Conservation (phyloP, 176 grass and related monocot genomes). For the Dendrocalamus sinicus region DNA sequence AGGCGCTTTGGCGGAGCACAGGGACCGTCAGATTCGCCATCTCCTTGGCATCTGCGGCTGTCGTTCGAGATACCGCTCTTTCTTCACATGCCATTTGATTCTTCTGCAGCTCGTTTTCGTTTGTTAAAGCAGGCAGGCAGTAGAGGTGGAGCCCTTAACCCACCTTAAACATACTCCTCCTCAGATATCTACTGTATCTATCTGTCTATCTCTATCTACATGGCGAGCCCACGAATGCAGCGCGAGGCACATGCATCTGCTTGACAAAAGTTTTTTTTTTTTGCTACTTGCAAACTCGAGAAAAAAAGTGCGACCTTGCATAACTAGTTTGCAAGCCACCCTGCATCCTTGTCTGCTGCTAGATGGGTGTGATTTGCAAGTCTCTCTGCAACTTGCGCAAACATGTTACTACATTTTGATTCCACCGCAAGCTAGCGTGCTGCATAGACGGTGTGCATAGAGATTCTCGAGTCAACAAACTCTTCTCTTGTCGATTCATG, state of each 20-base stretch:
- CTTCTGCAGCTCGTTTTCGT: not conserved
- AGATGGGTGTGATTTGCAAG: not conserved
- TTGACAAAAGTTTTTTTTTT: not conserved
- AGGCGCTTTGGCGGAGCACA: not conserved
- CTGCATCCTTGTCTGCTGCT: not conserved
- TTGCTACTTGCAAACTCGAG: not conserved
- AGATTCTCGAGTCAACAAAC: not conserved
- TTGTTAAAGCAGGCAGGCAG: constrained; percentile 19
- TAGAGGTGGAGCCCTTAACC: constrained; percentile 40
- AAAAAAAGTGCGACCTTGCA: not conserved
- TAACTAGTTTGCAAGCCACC: not conserved
- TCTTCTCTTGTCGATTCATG: not conserved
- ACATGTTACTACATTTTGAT: not conserved
- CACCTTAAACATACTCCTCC: constrained; percentile 29
- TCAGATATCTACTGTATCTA: not conserved
- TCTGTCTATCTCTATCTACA: not conserved
- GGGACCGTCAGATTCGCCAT: constrained; percentile 48
- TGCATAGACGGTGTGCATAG: not conserved
- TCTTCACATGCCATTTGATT: constrained; percentile 51
- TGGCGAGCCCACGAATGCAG: constrained; percentile 40
- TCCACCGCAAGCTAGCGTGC: not conserved
- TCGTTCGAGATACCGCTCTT: constrained; percentile 29
- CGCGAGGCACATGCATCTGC: constrained; percentile 38
- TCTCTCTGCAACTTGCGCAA: not conserved
- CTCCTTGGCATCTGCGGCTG: not conserved